Evolutionary conservation across 2,329 filamentous ascomycete species (phyloP).

Genomic region (Alternaria sp.): DNA sequence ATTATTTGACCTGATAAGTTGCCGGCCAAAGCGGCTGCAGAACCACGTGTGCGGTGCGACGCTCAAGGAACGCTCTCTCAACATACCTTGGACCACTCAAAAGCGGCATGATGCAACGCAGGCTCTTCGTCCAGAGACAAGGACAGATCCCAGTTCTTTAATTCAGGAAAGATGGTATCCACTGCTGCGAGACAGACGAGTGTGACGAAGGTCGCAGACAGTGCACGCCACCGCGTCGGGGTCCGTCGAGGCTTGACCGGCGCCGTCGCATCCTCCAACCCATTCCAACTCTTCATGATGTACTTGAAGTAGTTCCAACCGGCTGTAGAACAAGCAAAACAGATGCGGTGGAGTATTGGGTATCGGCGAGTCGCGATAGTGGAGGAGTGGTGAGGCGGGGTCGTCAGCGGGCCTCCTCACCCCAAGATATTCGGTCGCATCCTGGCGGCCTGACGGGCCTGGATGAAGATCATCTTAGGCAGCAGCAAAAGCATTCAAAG

Average conservation of each 20-base stretch:
- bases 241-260: constrained; percentile 18
- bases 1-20: constrained; percentile 15
- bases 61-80: constrained; percentile 10
- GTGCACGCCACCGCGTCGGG: constrained; percentile 16
- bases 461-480: constrained; percentile 11
- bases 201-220: constrained; percentile 27
- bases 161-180: constrained; percentile 26
- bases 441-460: constrained; percentile 1
- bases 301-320: constrained; percentile 1
- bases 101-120: constrained; percentile 12
- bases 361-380: constrained; percentile 3
- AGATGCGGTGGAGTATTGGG: constrained; percentile 6
- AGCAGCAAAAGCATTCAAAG: constrained; percentile 10
- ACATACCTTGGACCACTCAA: constrained; percentile 38
- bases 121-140: constrained; percentile 4
- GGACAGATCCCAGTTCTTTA: constrained; percentile 17
- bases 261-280: constrained; percentile 14
- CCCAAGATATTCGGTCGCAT: constrained; percentile 1
- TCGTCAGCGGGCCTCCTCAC: constrained; percentile 7
- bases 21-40: constrained; percentile 8
- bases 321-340: constrained; percentile 4
- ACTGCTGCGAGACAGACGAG: constrained; percentile 28
- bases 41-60: constrained; percentile 7
- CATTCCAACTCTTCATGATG: constrained; percentile 36
- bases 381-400: constrained; percentile 13